Base-by-base conservation (phyloP, 2,329 filamentous ascomycete genomes). In the Colletotrichum sp. region DNA sequence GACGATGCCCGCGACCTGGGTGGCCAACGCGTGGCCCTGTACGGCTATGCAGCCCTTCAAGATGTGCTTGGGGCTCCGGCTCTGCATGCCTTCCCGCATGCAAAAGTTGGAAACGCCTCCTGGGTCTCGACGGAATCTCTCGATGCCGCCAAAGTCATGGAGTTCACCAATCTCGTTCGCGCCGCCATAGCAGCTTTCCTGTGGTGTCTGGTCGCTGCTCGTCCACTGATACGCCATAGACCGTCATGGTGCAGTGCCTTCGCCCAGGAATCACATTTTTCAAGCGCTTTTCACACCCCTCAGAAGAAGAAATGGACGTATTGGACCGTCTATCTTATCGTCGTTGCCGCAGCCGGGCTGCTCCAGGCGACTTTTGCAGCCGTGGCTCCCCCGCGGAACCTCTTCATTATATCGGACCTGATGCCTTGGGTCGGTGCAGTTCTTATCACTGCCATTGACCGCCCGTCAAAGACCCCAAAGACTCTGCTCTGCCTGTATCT, bases 201-300 rank as follows among this genome's bases (percentile, higher is more conserved):
- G 21, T 67, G 86, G 18, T 82, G 85, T 69, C 32, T 84, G 28
- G 81, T 81, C 65, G 57, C 81, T 60, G 30, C 72, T 66, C 72
- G 78, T 6, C 79, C 78, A 4, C 71, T 86, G 8, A 76, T 79
- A 3, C 80, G 81, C 5, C 76, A 77, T 5, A 80, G 85, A 2
- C 87, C 88, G 0, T 81, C 79, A 59, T 89, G 87, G 86, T 80
- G 84, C 16, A 83, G 82, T 12, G 84, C 85, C 3, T 89, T 89
- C 75, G 88, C 88, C 4, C 80, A 82, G 10, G 88, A 89, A 78
- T 77, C 72, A 2, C 39, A 70, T 0, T 52, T 78, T 21, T 83
- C 81, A 44, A 18, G 77, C 71, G 28, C 76, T 68, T 36, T 30
- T 39, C 34, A 30, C 55, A 12, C 79, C 57, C 26, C 70, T 7